A percentile compares a stretch with the other conserved stretches of the same genome.
These are phyloP conservation scores for Brassica carinata DNA, from an alignment of 345 rosid species.

Conservation along the genomic window DNA sequence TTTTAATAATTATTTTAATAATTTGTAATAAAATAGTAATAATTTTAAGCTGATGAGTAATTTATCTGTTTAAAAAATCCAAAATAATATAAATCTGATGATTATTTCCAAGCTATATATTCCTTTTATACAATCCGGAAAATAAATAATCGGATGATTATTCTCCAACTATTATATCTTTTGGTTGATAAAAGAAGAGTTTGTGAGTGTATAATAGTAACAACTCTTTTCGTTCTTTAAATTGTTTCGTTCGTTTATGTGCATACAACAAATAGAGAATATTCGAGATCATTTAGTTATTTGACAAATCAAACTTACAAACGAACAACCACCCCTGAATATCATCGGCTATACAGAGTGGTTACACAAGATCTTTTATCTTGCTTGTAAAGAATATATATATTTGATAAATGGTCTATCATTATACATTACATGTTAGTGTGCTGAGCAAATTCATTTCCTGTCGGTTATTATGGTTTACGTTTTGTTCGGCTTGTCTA, in stretches of 20 bases:
- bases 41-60: background rate
- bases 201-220: background rate
- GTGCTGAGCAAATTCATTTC: background rate
- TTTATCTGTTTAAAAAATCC: background rate
- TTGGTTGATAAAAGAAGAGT: background rate
- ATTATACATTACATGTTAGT: background rate
- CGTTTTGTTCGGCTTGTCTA: background rate
- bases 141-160: no score
- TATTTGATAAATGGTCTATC: slow-evolving; percentile 11
- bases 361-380: slow-evolving; percentile 14
- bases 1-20: no score
- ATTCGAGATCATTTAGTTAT: background rate
- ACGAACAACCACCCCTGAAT: slow-evolving; percentile 4
- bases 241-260: background rate
- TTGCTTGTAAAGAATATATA: background rate
- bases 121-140: background rate
- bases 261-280: background rate
- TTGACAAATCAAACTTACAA: slow-evolving; percentile 5
- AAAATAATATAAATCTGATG: background rate
- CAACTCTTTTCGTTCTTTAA: background rate
- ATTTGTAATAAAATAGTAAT: no score
- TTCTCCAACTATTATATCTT: no score
- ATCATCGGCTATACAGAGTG: background rate
- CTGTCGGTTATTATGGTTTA: slow-evolving; percentile 3
- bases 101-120: background rate